Conservation (phyloP, 2,329 filamentous ascomycete species). For the Aspergillus pseudotamarii region DNA sequence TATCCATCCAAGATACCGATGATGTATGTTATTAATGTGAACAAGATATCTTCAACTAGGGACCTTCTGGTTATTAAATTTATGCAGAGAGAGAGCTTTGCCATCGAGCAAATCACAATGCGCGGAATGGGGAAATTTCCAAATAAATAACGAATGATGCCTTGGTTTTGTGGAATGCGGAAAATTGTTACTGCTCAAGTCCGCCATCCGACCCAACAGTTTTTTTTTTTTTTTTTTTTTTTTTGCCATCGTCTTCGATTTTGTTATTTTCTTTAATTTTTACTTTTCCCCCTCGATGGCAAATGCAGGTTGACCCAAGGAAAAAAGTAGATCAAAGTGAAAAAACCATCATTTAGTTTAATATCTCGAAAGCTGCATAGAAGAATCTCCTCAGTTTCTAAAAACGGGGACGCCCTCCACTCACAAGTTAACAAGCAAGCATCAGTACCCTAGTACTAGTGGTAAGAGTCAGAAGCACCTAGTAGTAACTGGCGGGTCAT, state of each 20-base stretch:
- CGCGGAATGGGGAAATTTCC: constrained; percentile 1
- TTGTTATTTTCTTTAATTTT: not conserved
- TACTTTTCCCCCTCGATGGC: not conserved
- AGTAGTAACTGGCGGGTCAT: constrained; percentile 11
- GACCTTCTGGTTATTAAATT: not conserved
- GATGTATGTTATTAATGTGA: not conserved
- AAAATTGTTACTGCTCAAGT: constrained; percentile 10
- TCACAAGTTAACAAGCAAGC: not conserved
- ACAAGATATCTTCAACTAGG: not conserved
- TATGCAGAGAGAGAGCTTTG: not conserved
- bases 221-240: not conserved
- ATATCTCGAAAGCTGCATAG: not conserved
- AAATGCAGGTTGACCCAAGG: not conserved
- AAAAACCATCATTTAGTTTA: not conserved
- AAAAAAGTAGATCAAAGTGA: not conserved
- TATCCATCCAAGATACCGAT: not conserved
- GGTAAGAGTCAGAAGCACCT: not conserved
- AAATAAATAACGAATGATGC: constrained; percentile 1
- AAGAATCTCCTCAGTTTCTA: constrained; percentile 4
- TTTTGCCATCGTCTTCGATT: not conserved
- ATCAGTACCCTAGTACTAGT: not conserved
- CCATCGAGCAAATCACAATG: constrained; percentile 1
- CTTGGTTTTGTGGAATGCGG: constrained; percentile 12
- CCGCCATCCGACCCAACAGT: not conserved
- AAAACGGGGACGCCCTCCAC: constrained; percentile 3